Conservation (phyloP, 169 alveolate species). For the Fabrea salina region DNA sequence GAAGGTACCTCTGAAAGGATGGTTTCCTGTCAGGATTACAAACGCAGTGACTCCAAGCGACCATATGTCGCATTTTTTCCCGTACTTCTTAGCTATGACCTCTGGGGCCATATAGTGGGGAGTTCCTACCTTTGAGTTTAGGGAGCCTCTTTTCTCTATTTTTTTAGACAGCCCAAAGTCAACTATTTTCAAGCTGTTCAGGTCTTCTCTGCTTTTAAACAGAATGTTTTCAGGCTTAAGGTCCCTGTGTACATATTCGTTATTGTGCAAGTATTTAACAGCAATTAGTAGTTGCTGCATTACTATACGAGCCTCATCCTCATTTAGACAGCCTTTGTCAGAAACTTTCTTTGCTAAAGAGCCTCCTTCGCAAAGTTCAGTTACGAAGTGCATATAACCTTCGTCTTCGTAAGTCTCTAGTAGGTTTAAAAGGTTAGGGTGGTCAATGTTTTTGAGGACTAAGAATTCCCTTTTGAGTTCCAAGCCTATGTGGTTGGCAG, state of each 20-base stretch:
- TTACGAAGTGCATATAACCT: slow-evolving; percentile 53
- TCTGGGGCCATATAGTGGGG: slow-evolving; percentile 34
- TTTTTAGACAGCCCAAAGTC: slow-evolving; percentile 75
- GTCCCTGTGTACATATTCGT: slow-evolving; percentile 76
- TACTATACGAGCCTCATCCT: slow-evolving; percentile 63
- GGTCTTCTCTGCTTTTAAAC: slow-evolving; percentile 39
- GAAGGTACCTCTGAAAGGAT: too few species aligned
- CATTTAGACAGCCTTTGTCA: slow-evolving; percentile 50
- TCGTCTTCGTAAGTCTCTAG: slow-evolving; percentile 49
- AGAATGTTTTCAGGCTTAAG: slow-evolving; percentile 80
- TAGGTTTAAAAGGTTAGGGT: slow-evolving; percentile 52
- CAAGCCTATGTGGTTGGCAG: neutral
- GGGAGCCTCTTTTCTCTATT: neutral
- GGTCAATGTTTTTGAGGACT: slow-evolving; percentile 36
- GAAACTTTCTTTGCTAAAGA: slow-evolving; percentile 71
- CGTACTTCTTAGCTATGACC: slow-evolving; percentile 22
- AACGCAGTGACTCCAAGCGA: slow-evolving; percentile 1
- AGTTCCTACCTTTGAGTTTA: slow-evolving; percentile 1
- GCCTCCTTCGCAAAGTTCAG: slow-evolving; percentile 77
- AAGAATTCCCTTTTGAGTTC: neutral
- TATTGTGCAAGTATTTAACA: slow-evolving; percentile 59
- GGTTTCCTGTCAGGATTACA: neutral
- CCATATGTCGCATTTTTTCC: slow-evolving; percentile 34
- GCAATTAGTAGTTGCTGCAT: slow-evolving; percentile 70
- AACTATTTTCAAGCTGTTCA: slow-evolving; percentile 62